These are phyloP conservation scores for Delitschia confertaspora DNA, from an alignment of 495 filamentous ascomycete species.

Conservation along the genomic window DNA sequence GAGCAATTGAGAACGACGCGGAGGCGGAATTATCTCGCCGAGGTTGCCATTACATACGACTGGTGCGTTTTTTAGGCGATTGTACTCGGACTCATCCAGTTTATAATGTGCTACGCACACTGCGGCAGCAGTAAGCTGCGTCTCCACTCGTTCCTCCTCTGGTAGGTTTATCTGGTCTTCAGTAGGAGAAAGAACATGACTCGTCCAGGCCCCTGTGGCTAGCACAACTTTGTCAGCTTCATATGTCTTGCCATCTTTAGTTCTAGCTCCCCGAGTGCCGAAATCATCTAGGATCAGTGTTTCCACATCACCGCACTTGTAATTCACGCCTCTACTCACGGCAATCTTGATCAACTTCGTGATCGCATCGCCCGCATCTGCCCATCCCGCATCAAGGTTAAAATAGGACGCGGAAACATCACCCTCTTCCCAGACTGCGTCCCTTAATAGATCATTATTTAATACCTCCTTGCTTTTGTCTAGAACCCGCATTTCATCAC, in stretches of 20 bases:
- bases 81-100: slow-evolving; percentile 29
- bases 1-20: slow-evolving; percentile 29
- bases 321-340: slow-evolving; percentile 32
- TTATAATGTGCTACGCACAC: slow-evolving; percentile 37
- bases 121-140: slow-evolving; percentile 36
- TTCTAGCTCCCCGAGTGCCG: slow-evolving; percentile 28
- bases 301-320: slow-evolving; percentile 31
- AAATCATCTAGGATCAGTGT: slow-evolving; percentile 25
- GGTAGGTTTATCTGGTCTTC: slow-evolving; percentile 34
- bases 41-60: slow-evolving; percentile 36
- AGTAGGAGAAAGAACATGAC: slow-evolving; percentile 30
- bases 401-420: slow-evolving; percentile 27
- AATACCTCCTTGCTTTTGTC: slow-evolving; percentile 26
- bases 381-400: slow-evolving; percentile 38
- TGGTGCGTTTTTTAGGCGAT: slow-evolving; percentile 32
- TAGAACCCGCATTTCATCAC: slow-evolving; percentile 26
- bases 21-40: slow-evolving; percentile 38
- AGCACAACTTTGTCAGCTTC: slow-evolving; percentile 25
- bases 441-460: slow-evolving; percentile 31
- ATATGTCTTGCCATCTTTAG: slow-evolving; percentile 12
- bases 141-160: slow-evolving; percentile 30
- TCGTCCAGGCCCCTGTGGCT: slow-evolving; percentile 29
- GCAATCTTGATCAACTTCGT: slow-evolving; percentile 33
- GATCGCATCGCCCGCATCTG: slow-evolving; percentile 35
- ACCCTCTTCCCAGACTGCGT: slow-evolving; percentile 25